Base-by-base conservation (phyloP, 106 monocot genomes). In the Posidonia australis region DNA sequence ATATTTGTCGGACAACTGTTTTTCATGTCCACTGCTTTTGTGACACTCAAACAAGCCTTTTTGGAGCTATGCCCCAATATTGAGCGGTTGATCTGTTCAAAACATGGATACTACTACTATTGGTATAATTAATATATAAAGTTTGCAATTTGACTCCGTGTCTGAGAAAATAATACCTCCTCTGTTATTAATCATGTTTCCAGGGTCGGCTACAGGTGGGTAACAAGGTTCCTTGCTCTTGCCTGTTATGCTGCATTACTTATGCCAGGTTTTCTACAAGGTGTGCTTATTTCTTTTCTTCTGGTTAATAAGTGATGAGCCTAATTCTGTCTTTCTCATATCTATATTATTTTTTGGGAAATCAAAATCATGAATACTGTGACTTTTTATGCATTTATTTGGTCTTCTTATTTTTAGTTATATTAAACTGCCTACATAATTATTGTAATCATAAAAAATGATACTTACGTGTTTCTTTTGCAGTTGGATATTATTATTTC, bases 201-300 rank as follows among this genome's bases (percentile, higher is more conserved):
- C 87, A 98, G 98, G 63, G 67, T 98, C 79, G 98, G 98, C 60
- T 98, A 87, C 64, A 74, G 90, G 46, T 98, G 98, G 98, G 90
- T 98, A 60, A 70, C 77, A 58, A 87, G 71, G 82, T 85, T 85
- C 73, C 78, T 91, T 52, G 90, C 90, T 10, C 90, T 98, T 73
- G 76, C 67, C 65, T 98, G 80, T 73, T 98, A 98, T 79, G 85
- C 90, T 41, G 46, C 79, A 13, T 69, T 98, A 62, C 87, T 98
- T 65, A 82, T 85, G 82, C 98, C 98, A 62, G 98, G 98, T 54
- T 87, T 98, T 73, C 10, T 98, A 72, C 98, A 98, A 72, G 87
- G 98, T 98, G 48, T 42, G 77, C 64, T 28, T 57, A 24, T 71
- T 29, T 64, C 10, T 10, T 10, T 45, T 45, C 44, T 13, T 45